phyloP scores from a whole-genome alignment of 345 rosid species.

The Abelmoschus esculentus region DNA sequence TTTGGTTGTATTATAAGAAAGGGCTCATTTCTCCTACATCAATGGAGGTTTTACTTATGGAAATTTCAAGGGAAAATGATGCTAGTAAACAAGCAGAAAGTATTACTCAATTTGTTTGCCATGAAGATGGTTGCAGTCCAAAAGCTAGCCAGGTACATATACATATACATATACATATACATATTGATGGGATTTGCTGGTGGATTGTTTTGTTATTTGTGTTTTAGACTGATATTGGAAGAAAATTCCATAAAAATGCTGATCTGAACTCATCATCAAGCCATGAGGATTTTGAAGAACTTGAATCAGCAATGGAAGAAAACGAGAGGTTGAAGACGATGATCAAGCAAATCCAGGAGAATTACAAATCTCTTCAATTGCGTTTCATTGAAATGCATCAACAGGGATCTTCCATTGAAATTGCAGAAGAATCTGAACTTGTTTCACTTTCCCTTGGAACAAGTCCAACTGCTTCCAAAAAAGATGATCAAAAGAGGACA shows the following conservation, averaged over 20 bases:
- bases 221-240: conserved; percentile 17
- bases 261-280: conserved; percentile 21
- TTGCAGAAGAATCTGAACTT: conserved; percentile 30
- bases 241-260: conserved; percentile 8
- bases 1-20: conserved; percentile 10
- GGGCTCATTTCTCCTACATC: neutral
- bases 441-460: conserved; percentile 74
- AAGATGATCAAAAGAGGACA: conserved; percentile 23
- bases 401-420: conserved; percentile 26
- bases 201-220: neutral
- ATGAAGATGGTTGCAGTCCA: conserved; percentile 23
- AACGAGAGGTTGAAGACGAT: conserved; percentile 53
- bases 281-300: conserved; percentile 21
- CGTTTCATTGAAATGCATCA: conserved; percentile 53
- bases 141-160: conserved; percentile 20
- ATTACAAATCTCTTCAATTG: conserved; percentile 52
- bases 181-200: too few species aligned
- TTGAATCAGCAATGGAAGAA: conserved; percentile 63
- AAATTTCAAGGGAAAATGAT: conserved; percentile 22
- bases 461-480: conserved; percentile 24
- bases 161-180: neutral
- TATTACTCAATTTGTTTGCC: conserved; percentile 17
- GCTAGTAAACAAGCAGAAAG: conserved; percentile 22
- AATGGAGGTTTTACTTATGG: conserved; percentile 30
- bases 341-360: conserved; percentile 48